A percentile compares a stretch with the other conserved stretches of the same genome.
Evolutionary conservation across 1,139 yeast species (phyloP).

Genomic region (Sugiyamaella castrensis): DNA sequence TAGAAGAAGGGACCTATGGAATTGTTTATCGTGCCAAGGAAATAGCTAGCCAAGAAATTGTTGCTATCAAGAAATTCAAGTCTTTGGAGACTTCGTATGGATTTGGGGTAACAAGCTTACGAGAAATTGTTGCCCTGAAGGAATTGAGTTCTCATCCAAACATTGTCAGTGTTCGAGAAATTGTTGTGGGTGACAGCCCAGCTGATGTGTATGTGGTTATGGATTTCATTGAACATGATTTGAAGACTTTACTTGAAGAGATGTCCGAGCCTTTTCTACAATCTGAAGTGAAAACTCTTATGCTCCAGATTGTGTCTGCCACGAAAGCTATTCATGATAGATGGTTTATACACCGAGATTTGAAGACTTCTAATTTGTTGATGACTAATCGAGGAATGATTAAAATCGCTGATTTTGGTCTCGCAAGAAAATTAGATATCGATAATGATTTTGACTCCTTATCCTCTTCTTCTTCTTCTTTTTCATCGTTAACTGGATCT

Average conservation of each 20-base stretch:
- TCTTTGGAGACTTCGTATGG: conserved; percentile 55
- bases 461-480: neutral
- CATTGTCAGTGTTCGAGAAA: conserved; percentile 65
- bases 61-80: conserved; percentile 59
- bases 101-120: conserved; percentile 80
- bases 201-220: conserved; percentile 32
- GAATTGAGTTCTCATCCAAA: conserved; percentile 55
- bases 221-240: conserved; percentile 38
- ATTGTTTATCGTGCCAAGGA: conserved; percentile 52
- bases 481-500: conserved; percentile 22
- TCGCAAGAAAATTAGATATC: conserved; percentile 33
- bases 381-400: conserved; percentile 51
- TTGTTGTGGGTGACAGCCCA: conserved; percentile 45
- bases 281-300: conserved; percentile 34
- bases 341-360: conserved; percentile 61
- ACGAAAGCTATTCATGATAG: conserved; percentile 46
- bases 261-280: conserved; percentile 29
- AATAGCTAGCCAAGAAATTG: conserved; percentile 48
- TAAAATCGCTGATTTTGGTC: conserved; percentile 60
- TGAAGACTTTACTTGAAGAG: conserved; percentile 26
- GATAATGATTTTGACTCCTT: too few species aligned
- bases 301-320: conserved; percentile 33
- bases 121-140: conserved; percentile 74
- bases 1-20: conserved; percentile 49
- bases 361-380: conserved; percentile 64